phyloP scores from a whole-genome alignment of 2,329 filamentous ascomycete species.

The Colletotrichum navitas region DNA sequence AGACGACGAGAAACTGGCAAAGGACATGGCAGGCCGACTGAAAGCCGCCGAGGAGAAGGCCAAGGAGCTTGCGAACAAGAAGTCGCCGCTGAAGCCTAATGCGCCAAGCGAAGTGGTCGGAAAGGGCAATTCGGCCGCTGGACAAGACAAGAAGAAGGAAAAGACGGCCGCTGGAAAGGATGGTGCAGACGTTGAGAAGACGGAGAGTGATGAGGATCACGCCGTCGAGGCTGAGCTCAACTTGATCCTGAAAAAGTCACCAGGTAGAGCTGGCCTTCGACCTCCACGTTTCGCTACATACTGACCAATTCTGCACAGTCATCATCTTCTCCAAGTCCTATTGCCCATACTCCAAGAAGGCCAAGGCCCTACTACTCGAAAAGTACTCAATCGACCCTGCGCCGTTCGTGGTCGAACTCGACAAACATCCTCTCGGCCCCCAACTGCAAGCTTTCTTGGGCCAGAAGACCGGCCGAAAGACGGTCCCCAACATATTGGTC shows the following conservation, averaged over 20 bases:
- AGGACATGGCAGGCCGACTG: constrained; percentile 70
- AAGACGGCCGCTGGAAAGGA: constrained; percentile 62
- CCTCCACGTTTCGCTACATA: constrained; percentile 22
- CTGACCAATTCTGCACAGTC: constrained; percentile 63
- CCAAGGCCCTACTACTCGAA: constrained; percentile 86
- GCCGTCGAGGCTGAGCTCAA: constrained; percentile 80
- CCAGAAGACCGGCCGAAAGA: constrained; percentile 81
- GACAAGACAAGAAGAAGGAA: constrained; percentile 63
- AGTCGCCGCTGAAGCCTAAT: constrained; percentile 72
- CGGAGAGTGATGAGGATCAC: constrained; percentile 69
- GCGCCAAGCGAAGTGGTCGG: constrained; percentile 69
- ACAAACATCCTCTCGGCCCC: constrained; percentile 80
- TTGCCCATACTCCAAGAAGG: constrained; percentile 87
- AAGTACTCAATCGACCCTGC: constrained; percentile 86
- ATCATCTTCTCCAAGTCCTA: constrained; percentile 97
- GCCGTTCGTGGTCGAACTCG: constrained; percentile 91
- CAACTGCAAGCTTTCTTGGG: constrained; percentile 79
- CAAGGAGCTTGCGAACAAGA: constrained; percentile 77
- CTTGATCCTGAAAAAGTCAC: constrained; percentile 83
- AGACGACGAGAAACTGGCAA: constrained; percentile 66
- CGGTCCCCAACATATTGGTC: constrained; percentile 93
- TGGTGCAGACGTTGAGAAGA: constrained; percentile 50
- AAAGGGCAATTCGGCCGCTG: constrained; percentile 68
- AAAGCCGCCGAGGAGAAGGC: constrained; percentile 77
- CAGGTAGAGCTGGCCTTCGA: constrained; percentile 69